phyloP scores from a whole-genome alignment of 2,329 filamentous ascomycete genomes.

The Verticillium longisporum region DNA sequence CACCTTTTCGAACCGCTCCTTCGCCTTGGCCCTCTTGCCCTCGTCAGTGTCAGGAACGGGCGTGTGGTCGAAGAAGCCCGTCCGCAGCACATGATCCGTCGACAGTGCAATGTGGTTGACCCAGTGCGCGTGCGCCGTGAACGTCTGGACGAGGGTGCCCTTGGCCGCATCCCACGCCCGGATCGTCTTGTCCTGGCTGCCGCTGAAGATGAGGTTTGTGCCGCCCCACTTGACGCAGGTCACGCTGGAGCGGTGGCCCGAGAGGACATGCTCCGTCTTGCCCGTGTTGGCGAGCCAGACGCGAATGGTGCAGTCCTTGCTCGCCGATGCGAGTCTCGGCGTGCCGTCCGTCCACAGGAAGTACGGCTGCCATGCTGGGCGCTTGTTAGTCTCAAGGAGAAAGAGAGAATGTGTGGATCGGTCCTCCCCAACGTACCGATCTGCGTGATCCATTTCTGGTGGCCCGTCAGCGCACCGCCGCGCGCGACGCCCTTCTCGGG shows the following conservation, averaged over 20 bases:
- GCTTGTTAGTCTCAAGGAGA: not conserved
- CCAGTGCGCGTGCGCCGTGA: slow-evolving; percentile 83
- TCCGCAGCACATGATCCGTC: slow-evolving; percentile 83
- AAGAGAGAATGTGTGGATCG: not conserved
- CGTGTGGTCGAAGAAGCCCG: slow-evolving; percentile 80
- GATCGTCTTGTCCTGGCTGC: slow-evolving; percentile 85
- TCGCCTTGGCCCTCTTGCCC: slow-evolving; percentile 68
- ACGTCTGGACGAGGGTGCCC: slow-evolving; percentile 72
- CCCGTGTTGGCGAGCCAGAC: slow-evolving; percentile 80
- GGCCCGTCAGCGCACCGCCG: slow-evolving; percentile 68
- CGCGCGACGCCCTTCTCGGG: slow-evolving; percentile 70
- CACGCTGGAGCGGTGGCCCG: slow-evolving; percentile 82
- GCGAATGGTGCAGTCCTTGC: slow-evolving; percentile 82
- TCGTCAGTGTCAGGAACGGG: slow-evolving; percentile 60
- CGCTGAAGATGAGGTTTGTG: slow-evolving; percentile 75
- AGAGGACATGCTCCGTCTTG: slow-evolving; percentile 72
- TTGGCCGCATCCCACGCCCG: slow-evolving; percentile 81
- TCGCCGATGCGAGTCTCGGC: slow-evolving; percentile 75
- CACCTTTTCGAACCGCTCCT: slow-evolving; percentile 77
- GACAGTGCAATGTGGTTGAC: slow-evolving; percentile 93
- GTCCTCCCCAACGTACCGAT: slow-evolving; percentile 28
- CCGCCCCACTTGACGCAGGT: slow-evolving; percentile 94
- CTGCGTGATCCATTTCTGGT: slow-evolving; percentile 82
- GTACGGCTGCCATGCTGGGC: slow-evolving; percentile 78
- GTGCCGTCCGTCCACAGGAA: slow-evolving; percentile 71